Evolutionary conservation across 1,284 basidiomycete species (phyloP), one percentile per base, ranked within the genome.

Genomic region (Cryptococcus neoformans): DNA sequence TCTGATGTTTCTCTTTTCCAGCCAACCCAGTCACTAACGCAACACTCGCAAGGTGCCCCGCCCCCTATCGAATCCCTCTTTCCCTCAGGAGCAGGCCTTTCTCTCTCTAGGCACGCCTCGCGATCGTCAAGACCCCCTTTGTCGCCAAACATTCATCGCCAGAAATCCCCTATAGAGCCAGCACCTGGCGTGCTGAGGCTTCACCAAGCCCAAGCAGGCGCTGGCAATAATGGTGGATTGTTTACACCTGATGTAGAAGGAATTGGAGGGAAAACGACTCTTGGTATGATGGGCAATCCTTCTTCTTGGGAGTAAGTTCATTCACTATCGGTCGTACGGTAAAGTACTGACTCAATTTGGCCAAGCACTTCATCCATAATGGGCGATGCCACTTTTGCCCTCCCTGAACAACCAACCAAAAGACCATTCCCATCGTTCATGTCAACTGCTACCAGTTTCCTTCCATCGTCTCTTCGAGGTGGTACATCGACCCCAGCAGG

Each of bases 161-260:
- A 51, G 21, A 51, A 51, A 40, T 51, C 38, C 37, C 49, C 49
- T 17, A 38, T 36, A 21, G 49, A 51, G 5, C 39, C 37, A 4
- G 49, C 39, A 16, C 38, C 39, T 17, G 36, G 36, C 14, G 37
- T 51, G 14, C 12, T 51, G 16, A 39, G 49, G 39, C 28, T 28
- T 28, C 28, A 28, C 28, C 28, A 28, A 28, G 11, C 47, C 8
- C 49, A 51, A 5, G 44, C 62, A 36, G 84, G 84, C 51, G 80
- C 81, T 28, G 78, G 82, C 28, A 83, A 85, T 51, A 84, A 85
- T 49, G 78, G 81, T 49, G 88, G 87, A 16, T 87, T 91, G 70
- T 92, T 91, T 72, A 90, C 88, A 14, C 89, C 89, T 58, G 88
- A 75, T 44, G 62, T 67, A 5, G 66, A 60, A 4, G 60, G 53